Base-by-base conservation (phyloP, 2,329 filamentous ascomycete species). In the Colletotrichum sp. region DNA sequence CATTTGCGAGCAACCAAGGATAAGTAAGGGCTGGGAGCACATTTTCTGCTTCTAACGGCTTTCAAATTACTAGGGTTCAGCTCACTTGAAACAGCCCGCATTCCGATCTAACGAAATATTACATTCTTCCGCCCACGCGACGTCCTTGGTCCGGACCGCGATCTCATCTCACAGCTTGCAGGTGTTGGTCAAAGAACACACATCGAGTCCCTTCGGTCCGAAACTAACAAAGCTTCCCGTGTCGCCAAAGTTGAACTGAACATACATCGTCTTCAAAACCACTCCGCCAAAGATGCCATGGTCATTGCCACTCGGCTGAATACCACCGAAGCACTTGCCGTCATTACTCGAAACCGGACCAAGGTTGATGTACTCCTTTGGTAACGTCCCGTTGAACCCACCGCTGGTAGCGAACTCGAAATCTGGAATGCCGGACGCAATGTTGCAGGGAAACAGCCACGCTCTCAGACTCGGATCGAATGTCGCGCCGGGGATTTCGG, bases 231-330 rank as follows among this genome's bases (percentile, higher is more conserved):
- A 76, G 22, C 26, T 60, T 28, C 70, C 70, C 6, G 57, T 28
- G 15, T 67, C 48, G 48, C 64, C 74, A 32, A 64, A 76, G 36
- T 74, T 76, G 30, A 76, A 36, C 60, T 74, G 70, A 34, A 93
- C 92, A 81, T 94, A 96, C 77, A 94, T 88, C 71, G 91, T 91
- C 90, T 97, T 97, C 79, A 97, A 89, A 86, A 96, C 95, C 72
- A 94, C 88, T 76, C 96, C 94, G 12, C 95, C 95, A 72, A 96
- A 90, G 81, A 98, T 95, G 72, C 89, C 91, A 77, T 93, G 88
- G 66, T 87, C 79, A 28, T 81, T 81, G 18, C 84, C 84, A 59
- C 87, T 84, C 39, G 85, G 88, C 87, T 97, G 95, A 77, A 98
- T 90, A 65, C 95, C 95, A 71, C 95, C 95, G 83, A 91, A 96